These are phyloP conservation scores for Apiospora marii DNA, from an alignment of 2,329 filamentous ascomycete species.

Conservation along the genomic window DNA sequence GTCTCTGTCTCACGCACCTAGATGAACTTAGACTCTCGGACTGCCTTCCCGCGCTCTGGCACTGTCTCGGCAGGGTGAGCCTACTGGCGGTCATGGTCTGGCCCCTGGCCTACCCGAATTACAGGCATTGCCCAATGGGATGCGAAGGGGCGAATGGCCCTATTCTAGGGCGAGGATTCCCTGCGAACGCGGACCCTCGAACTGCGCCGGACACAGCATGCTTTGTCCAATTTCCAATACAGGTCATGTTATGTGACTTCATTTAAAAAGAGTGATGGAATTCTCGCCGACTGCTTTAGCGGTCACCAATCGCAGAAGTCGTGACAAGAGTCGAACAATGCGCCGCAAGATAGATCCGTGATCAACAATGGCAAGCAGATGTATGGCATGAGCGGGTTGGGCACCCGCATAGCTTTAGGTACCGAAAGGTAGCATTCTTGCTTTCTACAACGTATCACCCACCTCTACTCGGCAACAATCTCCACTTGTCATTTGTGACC, in stretches of 20 bases:
- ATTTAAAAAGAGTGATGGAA: conserved; percentile 5
- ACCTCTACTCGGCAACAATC: conserved; percentile 11
- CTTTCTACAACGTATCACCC: conserved; percentile 16
- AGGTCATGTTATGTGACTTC: conserved; percentile 21
- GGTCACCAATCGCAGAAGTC: conserved; percentile 12
- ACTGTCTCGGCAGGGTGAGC: conserved; percentile 8
- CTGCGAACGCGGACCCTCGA: neutral
- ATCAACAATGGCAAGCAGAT: neutral
- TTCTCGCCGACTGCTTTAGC: conserved; percentile 5
- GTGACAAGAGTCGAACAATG: conserved; percentile 12
- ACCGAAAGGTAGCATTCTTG: conserved; percentile 15
- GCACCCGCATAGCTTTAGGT: conserved; percentile 15
- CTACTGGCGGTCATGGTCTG: conserved; percentile 11
- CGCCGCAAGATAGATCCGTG: neutral
- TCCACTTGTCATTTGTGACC: conserved; percentile 29
- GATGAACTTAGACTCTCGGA: neutral
- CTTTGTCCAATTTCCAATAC: conserved; percentile 9
- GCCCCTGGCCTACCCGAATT: conserved; percentile 11
- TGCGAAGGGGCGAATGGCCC: neutral
- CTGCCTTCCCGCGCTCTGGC: neutral
- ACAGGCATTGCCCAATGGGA: conserved; percentile 9
- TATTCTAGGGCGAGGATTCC: neutral
- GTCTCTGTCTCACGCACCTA: neutral
- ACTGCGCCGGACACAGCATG: neutral
- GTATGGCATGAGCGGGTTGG: conserved; percentile 17